Percentiles rank a stretch among this genome's conserved stretches.
Conservation (phyloP, 73 alveolate species). For the Blepharisma japonicum region DNA sequence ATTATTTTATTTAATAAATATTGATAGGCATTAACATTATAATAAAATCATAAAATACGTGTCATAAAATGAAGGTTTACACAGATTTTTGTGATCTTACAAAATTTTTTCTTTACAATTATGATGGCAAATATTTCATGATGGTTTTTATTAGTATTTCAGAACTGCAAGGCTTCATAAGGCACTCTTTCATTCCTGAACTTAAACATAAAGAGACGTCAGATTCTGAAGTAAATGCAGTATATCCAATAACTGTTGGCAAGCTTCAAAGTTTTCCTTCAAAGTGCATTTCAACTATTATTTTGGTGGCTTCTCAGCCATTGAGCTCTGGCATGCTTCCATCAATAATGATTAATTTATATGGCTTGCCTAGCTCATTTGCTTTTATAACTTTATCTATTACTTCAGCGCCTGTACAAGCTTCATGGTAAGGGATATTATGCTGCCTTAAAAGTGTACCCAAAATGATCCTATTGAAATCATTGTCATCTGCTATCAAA, state of each 20-base stretch:
- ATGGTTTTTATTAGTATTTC: not conserved
- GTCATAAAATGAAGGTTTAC: too few species aligned
- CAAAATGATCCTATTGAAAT: not conserved
- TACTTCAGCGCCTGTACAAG: not conserved
- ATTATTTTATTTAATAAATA: too few species aligned
- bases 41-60: too few species aligned
- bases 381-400: not conserved
- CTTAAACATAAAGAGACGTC: not conserved
- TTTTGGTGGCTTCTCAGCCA: conserved; percentile 8
- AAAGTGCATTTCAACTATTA: not conserved
- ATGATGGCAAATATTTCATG: too few species aligned
- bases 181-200: not conserved
- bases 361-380: not conserved
- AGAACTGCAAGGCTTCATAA: not conserved
- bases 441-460: not conserved
- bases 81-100: too few species aligned
- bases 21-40: too few species aligned
- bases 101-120: too few species aligned
- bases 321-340: not conserved
- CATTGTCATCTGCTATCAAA: not conserved
- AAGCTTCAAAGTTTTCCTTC: not conserved
- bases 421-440: not conserved
- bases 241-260: not conserved
- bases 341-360: not conserved
- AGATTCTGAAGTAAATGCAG: not conserved